Evolutionary conservation across 306 rosid genomes (phyloP), one percentile per base, ranked within the genome.

Genomic region (Begonia peltatifolia): DNA sequence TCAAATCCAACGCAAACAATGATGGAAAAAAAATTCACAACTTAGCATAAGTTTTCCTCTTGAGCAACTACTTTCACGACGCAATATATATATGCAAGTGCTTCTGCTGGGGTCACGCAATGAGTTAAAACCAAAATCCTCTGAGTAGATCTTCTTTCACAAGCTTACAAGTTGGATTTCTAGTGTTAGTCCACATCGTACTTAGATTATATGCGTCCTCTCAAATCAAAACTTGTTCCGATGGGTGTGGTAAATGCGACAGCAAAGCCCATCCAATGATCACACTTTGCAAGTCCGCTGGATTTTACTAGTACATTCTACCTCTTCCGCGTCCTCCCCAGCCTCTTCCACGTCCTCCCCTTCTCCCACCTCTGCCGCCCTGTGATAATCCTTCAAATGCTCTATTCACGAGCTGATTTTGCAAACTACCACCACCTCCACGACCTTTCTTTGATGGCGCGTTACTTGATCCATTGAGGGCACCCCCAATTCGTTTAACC

Each of bases 311-410:
- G 64, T 56, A 76, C 44, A 83, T 87, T 68, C 87, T 78, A 64
- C 85, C 85, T 72, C 85, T 69, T 60, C 93, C 95, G 0, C 87
- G 83, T 47, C 93, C 85, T 43, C 77, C 87, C 81, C 95, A 73
- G 14, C 85, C 79, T 47, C 77, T 57, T 18, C 95, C 84, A 23
- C 79, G 69, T 57, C 97, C 92, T 50, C 84, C 90, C 62, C 93
- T 71, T 48, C 52, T 5, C 23, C 78, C 77, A 16, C 75, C 71
- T 53, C 84, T 71, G 15, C 95, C 89, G 15, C 90, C 85, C 51
- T 70, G 71, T 53, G 93, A 80, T 68, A 90, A 61, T 44, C 94
- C 99, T 51, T 75, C 92, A 63, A 83, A 69, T 10, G 96, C 96
- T 76, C 93, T 92, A 68, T 79, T 79, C 63, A 77, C 89, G 55